Evolutionary conservation across 169 alveolate species (phyloP), one percentile per base, ranked within the genome.

Genomic region (Toxoplasma gondii): DNA sequence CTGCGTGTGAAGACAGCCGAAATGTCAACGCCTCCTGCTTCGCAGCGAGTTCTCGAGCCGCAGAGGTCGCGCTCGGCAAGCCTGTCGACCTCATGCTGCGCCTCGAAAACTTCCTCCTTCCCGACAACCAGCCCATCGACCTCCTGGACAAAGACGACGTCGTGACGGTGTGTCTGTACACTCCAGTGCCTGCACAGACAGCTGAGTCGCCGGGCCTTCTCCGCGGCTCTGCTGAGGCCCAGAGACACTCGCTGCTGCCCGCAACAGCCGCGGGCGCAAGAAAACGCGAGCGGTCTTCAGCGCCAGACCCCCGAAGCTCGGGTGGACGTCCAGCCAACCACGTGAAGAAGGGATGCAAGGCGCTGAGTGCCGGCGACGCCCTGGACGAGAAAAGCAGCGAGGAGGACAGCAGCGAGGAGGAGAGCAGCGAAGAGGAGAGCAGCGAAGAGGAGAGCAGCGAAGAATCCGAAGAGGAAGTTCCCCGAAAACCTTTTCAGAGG

Each of bases 121-220:
- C 78, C n/a, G 88, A 90, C 39, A 49, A 41, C 31, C 93, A 90
- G 93, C 93, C 93, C 29, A 67, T 90, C 27, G 64, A 74, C 1
- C 45, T 90, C 36, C 58, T 90, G 10, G 87, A 78, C 17, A 78
- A 90, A 10, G 88, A 67, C 39, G 93, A 90, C 45, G 88, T 44
- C 43, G 88, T 90, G 38, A 70, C 86, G 38, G 88, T 78, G 82
- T 90, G 93, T 41, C 7, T 90, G 53, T 78, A 69, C 88, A 17
- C 38, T 74, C 27, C 81, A 74, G 29, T 27, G 78, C 36, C 53
- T 88, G 27, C 80, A 53, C 29, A 7, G 43, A 19, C 24, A 19
- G 64, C 31, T 64, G 41, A 41, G 38, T 36, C 53, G 64, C 81
- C 17, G 45, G 43, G 16, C 53, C 34, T 16, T 22, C 74, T 27